Base-by-base conservation (phyloP, 2,329 filamentous ascomycete genomes). In the Nannizziopsis arthrosporioides region DNA sequence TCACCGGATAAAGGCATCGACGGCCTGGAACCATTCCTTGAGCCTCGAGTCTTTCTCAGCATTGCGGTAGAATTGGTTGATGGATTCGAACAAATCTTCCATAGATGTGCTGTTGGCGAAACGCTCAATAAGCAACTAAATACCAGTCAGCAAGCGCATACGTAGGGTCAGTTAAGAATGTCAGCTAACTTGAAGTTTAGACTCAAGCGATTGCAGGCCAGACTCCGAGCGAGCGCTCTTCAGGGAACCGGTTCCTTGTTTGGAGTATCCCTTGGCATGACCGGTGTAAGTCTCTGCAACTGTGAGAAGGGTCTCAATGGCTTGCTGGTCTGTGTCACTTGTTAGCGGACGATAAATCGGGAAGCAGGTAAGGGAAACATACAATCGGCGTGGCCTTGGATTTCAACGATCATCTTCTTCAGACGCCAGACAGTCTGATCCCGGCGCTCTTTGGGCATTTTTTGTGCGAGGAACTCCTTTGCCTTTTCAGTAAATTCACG, bases 381-480 rank as follows among this genome's bases (percentile, higher is more conserved):
- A 80, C 77, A 98, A 60, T 98, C 90, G 50, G 85, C 79, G 62
- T 96, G 92, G 49, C 90, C 85, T 70, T 98, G 92, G 59, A 94
- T 88, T 68, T 98, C 92, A 40, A 95, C 81, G 35, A 98, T 72
- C 84, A 96, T 94, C 79, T 96, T 96, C 80, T 90, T 98, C 56
- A 98, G 70, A 34, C 92, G 85, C 77, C 81, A 94, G 59, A 95
- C 82, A 48, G 82, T 82, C 73, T 94, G 88, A 6, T 96, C 88
- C 52, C 89, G 87, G 51, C 92, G 87, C 66, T 96, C 89, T 67
- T 90, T 72, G 1, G 92, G 89, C 68, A 98, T 76, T 75, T 96
- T 98, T 60, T 81, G 77, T 57, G 79, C 75, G 48, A 95, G 71
- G 64, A 96, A 96, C 56, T 85, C 78, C 61, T 76, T 80, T 19